phyloP scores from a whole-genome alignment of 1,284 basidiomycete species.

The Serendipita sp. region DNA sequence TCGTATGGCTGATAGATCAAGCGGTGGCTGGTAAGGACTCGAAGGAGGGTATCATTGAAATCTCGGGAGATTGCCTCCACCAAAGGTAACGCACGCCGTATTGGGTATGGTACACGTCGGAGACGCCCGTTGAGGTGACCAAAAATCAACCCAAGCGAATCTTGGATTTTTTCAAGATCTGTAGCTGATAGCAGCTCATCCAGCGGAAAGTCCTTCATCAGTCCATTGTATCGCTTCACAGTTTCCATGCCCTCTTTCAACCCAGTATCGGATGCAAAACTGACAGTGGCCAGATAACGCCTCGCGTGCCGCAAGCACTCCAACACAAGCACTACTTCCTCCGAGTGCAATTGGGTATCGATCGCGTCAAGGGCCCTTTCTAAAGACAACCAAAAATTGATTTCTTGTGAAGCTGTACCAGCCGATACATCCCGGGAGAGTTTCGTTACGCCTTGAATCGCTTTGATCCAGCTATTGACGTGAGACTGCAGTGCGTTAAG shows the following conservation, averaged over 20 bases:
- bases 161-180: constrained; percentile 87
- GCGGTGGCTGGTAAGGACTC: constrained; percentile 79
- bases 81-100: constrained; percentile 85
- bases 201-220: constrained; percentile 98
- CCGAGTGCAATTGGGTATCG: constrained; percentile 80
- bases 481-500: constrained; percentile 88
- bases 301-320: constrained; percentile 93
- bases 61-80: constrained; percentile 97
- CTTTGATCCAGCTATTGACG: constrained; percentile 97
- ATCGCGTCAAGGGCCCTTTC: constrained; percentile 89
- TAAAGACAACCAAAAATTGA: constrained; percentile 96
- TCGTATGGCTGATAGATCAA: constrained; percentile 90
- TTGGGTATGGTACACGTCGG: constrained; percentile 88
- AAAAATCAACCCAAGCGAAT: constrained; percentile 79
- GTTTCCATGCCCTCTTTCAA: constrained; percentile 83
- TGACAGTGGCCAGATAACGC: constrained; percentile 92
- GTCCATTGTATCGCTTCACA: constrained; percentile 85
- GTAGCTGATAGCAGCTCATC: constrained; percentile 94
- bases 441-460: constrained; percentile 93
- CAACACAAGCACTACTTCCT: constrained; percentile 89
- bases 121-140: constrained; percentile 92
- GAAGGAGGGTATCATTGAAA: constrained; percentile 88
- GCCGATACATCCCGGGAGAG: constrained; percentile 84
- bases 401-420: constrained; percentile 94
- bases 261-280: constrained; percentile 95